Evolutionary conservation across 2,329 filamentous ascomycete genomes (phyloP).

Genomic region (Colletotrichum caudatum): DNA sequence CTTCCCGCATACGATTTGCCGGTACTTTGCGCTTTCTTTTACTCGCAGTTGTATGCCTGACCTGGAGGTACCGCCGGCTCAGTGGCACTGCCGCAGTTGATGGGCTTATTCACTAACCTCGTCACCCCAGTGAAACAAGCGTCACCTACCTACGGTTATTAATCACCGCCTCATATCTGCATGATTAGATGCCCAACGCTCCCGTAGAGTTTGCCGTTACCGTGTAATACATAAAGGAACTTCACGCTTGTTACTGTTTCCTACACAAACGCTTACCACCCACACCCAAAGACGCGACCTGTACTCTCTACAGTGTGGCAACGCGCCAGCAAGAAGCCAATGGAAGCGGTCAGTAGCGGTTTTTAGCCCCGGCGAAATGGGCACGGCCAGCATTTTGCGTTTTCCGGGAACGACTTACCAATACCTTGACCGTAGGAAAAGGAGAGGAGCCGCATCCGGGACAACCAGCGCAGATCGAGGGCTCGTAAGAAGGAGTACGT

Average conservation of each 20-base stretch:
- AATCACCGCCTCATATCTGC: slow-evolving; percentile 24
- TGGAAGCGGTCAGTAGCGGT: slow-evolving; percentile 40
- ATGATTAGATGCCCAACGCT: slow-evolving; percentile 23
- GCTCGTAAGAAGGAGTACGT: slow-evolving; percentile 80
- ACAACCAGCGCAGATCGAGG: slow-evolving; percentile 83
- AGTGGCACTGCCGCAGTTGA: slow-evolving; percentile 10
- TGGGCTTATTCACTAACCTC: slow-evolving; percentile 17
- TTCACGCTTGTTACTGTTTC: slow-evolving; percentile 2
- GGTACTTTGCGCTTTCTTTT: slow-evolving; percentile 33
- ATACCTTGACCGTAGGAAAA: slow-evolving; percentile 29
- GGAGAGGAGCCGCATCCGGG: slow-evolving; percentile 68
- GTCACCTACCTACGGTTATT: slow-evolving; percentile 27
- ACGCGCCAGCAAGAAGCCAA: slow-evolving; percentile 20
- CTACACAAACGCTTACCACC: not conserved
- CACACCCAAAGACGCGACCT: not conserved
- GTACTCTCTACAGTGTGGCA: not conserved
- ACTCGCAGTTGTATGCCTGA: slow-evolving; percentile 17
- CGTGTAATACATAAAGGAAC: not conserved
- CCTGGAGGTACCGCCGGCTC: slow-evolving; percentile 3
- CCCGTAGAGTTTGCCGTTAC: slow-evolving; percentile 13
- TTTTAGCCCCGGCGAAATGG: slow-evolving; percentile 2
- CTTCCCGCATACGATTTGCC: slow-evolving; percentile 20
- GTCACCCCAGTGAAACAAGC: slow-evolving; percentile 19
- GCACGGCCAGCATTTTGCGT: slow-evolving; percentile 1
- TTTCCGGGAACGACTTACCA: slow-evolving; percentile 28